Conservation (phyloP, 768 basidiomycete genomes). For the Lyophyllum decastes region DNA sequence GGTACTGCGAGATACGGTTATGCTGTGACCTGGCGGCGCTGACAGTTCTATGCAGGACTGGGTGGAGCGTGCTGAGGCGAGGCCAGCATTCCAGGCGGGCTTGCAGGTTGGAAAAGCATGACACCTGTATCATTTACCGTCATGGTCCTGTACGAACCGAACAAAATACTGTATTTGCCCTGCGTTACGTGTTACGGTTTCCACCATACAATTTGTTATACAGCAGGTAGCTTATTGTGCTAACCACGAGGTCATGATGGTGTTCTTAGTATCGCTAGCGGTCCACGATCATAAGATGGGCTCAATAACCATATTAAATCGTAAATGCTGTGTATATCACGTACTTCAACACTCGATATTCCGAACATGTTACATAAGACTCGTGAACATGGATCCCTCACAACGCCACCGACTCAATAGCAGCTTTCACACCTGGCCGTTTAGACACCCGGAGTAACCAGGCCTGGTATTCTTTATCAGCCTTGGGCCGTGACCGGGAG, state of each 20-base stretch:
- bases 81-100: constrained; percentile 22
- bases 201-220: too few species aligned
- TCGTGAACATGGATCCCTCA: neutral
- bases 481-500: neutral
- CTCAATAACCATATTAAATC: too few species aligned
- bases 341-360: neutral
- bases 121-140: neutral
- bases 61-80: constrained; percentile 18
- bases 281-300: too few species aligned
- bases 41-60: constrained; percentile 17
- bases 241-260: too few species aligned
- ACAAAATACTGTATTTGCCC: too few species aligned
- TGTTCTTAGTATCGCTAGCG: too few species aligned
- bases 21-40: neutral
- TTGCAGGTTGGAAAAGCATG: constrained; percentile 15
- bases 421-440: constrained; percentile 17
- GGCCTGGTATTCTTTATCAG: constrained; percentile 4
- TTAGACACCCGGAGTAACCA: constrained; percentile 13
- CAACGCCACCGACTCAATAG: constrained; percentile 10
- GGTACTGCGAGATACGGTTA: constrained; percentile 8
- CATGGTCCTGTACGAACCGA: too few species aligned
- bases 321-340: too few species aligned
- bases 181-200: too few species aligned
- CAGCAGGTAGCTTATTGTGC: too few species aligned
- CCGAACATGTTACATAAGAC: neutral